Evolutionary conservation across 176 grass and related monocot species (phyloP).

Genomic region (Bonia amplexicaulis): DNA sequence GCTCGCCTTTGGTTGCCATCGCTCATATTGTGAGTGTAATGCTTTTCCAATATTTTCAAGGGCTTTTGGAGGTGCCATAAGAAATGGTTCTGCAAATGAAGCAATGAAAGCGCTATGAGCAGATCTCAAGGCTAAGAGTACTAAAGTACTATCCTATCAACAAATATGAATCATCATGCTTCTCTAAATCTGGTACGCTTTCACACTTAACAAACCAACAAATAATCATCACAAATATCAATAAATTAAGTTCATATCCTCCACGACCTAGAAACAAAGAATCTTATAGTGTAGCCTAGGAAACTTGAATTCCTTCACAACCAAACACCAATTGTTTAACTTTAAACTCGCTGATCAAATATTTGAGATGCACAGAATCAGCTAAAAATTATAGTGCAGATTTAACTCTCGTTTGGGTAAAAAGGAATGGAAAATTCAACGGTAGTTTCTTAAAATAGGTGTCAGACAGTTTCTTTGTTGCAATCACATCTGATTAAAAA

Average conservation of each 20-base stretch:
- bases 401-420: not conserved
- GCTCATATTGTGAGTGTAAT: conserved; percentile 93
- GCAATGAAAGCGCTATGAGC: conserved; percentile 18
- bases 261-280: not conserved
- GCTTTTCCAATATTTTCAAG: conserved; percentile 95
- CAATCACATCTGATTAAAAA: not conserved
- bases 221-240: conserved; percentile 5
- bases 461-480: not conserved
- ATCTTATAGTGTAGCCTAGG: not conserved
- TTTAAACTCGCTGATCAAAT: not conserved
- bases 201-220: conserved; percentile 1
- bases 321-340: not conserved
- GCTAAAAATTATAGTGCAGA: not conserved
- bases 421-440: not conserved
- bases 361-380: not conserved
- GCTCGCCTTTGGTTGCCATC: conserved; percentile 89
- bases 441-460: not conserved
- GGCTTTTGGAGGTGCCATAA: conserved; percentile 91
- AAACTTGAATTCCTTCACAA: not conserved
- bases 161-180: not conserved
- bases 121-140: conserved; percentile 1
- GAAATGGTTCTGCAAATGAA: conserved; percentile 76
- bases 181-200: not conserved
- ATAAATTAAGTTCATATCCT: conserved; percentile 19
- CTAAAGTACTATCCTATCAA: not conserved